phyloP scores from a whole-genome alignment of 2,329 filamentous ascomycete genomes.

The Trichoderma pleuroti region DNA sequence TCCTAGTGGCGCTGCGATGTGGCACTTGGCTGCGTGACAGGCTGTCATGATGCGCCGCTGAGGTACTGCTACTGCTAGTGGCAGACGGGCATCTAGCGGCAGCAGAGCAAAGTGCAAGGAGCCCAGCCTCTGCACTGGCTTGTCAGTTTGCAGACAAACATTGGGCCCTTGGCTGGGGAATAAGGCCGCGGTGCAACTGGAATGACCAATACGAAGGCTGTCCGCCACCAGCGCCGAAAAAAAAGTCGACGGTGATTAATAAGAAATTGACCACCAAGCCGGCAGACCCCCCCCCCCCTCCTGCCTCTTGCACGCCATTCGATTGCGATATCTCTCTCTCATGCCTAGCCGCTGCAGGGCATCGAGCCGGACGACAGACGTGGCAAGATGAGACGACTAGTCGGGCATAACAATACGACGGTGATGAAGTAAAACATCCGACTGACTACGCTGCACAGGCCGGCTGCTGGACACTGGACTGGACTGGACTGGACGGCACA shows the following conservation, averaged over 20 bases:
- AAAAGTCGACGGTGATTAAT: not conserved
- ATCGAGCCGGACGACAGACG: not conserved
- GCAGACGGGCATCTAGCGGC: not conserved
- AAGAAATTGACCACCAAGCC: not conserved
- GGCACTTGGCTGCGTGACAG: conserved; percentile 13
- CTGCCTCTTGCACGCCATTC: not conserved
- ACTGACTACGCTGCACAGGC: not conserved
- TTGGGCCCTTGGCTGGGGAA: not conserved
- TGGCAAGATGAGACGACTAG: conserved; percentile 8
- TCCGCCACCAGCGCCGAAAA: not conserved
- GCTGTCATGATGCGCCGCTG: conserved; percentile 14
- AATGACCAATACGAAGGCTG: conserved; percentile 7
- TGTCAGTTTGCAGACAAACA: conserved; percentile 6
- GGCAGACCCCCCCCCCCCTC: not conserved
- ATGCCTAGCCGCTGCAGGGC: conserved; percentile 4
- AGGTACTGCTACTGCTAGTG: not conserved
- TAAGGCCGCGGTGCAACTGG: conserved; percentile 10
- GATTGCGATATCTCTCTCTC: not conserved
- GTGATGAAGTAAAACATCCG: conserved; percentile 11
- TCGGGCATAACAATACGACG: not conserved
- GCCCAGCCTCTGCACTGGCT: too few relatives aligned
- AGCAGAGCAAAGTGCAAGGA: not conserved
- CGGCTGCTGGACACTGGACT: not conserved
- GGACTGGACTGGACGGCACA: not conserved
- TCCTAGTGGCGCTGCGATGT: conserved; percentile 7